A percentile compares a stretch with the other conserved stretches of the same genome.
Evolutionary conservation across 441 rosid species (phyloP).

Genomic region (Adansonia gregorii): DNA sequence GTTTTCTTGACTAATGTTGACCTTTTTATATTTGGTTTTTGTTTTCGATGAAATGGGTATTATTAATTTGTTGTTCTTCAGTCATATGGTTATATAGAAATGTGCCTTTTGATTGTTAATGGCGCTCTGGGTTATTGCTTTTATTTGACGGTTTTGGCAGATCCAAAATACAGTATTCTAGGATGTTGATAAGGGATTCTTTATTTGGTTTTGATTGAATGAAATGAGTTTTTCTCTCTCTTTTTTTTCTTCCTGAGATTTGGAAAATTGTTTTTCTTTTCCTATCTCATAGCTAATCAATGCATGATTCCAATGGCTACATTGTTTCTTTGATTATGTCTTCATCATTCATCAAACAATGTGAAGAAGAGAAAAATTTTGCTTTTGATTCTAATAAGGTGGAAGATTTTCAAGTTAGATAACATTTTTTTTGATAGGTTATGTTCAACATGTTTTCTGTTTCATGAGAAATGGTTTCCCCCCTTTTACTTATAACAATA

Average conservation of each 20-base stretch:
- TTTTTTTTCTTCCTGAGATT: background rate
- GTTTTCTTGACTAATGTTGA: background rate
- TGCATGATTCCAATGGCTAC: background rate
- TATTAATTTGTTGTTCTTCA: background rate
- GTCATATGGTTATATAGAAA: conserved; percentile 21
- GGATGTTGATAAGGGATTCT: conserved; percentile 17
- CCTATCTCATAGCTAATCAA: background rate
- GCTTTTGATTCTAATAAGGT: background rate
- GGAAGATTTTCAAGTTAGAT: background rate
- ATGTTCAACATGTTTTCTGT: background rate
- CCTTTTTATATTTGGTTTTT: background rate
- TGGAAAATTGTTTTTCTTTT: no score
- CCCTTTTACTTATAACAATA: background rate
- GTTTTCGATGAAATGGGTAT: conserved; percentile 20
- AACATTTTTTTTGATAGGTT: background rate
- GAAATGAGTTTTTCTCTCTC: background rate
- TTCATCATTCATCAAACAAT: background rate
- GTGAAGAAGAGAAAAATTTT: background rate
- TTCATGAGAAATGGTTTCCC: background rate
- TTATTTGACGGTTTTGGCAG: conserved; percentile 26
- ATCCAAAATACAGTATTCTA: conserved; percentile 27
- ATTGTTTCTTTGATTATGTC: background rate
- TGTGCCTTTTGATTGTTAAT: background rate
- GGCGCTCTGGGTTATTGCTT: background rate
- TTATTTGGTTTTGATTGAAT: conserved; percentile 3